These are phyloP conservation scores for Epicoccum nigrum DNA, from an alignment of 2,329 filamentous ascomycete species.

Conservation along the genomic window DNA sequence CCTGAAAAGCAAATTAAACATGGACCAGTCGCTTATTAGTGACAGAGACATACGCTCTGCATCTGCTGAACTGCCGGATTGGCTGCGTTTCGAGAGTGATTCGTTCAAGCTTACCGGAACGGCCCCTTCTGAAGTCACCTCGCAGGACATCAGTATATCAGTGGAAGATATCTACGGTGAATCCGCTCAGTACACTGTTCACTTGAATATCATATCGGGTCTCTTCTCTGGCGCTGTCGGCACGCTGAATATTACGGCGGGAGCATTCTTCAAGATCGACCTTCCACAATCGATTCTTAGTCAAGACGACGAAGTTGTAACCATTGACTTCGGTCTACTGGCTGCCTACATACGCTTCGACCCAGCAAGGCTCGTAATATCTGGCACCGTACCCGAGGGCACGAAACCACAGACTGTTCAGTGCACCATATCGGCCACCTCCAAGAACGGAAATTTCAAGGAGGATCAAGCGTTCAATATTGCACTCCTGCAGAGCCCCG, in stretches of 20 bases:
- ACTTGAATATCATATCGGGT: constrained; percentile 49
- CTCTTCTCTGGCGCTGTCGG: constrained; percentile 54
- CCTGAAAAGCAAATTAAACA: constrained; percentile 41
- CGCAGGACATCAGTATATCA: constrained; percentile 67
- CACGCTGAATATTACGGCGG: constrained; percentile 56
- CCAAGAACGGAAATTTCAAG: constrained; percentile 29
- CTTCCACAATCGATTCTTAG: constrained; percentile 54
- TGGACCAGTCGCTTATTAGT: constrained; percentile 51
- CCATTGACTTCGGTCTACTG: constrained; percentile 52
- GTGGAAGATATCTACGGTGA: constrained; percentile 67
- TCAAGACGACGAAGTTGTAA: constrained; percentile 49
- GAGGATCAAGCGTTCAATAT: constrained; percentile 56
- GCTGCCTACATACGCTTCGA: constrained; percentile 59
- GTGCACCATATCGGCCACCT: constrained; percentile 53
- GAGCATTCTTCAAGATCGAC: constrained; percentile 56
- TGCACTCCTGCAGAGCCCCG: constrained; percentile 28
- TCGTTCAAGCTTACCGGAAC: constrained; percentile 70
- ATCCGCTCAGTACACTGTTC: constrained; percentile 63
- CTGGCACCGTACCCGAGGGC: constrained; percentile 56
- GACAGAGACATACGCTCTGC: constrained; percentile 60
- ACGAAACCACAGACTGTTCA: constrained; percentile 48
- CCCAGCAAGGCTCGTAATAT: constrained; percentile 50
- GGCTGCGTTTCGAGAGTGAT: constrained; percentile 70
- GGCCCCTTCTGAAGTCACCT: constrained; percentile 63
- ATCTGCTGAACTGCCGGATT: constrained; percentile 64